Conservation (phyloP, 106 monocot genomes). For the Dendrobium huoshanense region DNA sequence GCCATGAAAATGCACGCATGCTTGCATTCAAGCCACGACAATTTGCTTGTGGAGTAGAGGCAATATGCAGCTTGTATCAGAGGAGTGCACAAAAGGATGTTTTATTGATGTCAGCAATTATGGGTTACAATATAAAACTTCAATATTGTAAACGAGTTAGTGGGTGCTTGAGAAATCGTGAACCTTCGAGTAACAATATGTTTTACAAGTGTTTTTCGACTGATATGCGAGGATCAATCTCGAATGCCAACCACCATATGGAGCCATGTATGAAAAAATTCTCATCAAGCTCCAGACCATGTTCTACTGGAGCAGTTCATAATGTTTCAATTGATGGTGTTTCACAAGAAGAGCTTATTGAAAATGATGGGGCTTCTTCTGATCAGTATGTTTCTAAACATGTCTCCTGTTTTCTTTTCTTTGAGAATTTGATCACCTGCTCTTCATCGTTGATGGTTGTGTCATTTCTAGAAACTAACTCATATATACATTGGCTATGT, state of each 20-base stretch:
- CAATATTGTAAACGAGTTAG: conserved; percentile 28
- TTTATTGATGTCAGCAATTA: conserved; percentile 8
- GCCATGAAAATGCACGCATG: background rate
- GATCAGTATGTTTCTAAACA: conserved; percentile 44
- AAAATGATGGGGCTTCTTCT: conserved; percentile 27
- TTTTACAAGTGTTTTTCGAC: conserved; percentile 42
- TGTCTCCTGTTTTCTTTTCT: background rate
- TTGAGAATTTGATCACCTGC: background rate
- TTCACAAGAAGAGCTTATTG: conserved; percentile 36
- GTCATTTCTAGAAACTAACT: background rate
- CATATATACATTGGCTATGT: background rate
- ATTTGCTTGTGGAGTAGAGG: background rate
- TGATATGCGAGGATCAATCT: conserved; percentile 25
- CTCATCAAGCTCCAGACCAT: conserved; percentile 18
- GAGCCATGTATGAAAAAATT: conserved; percentile 30
- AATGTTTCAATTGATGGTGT: conserved; percentile 51
- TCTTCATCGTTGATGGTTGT: background rate
- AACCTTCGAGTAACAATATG: conserved; percentile 39
- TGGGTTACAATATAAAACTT: conserved; percentile 17
- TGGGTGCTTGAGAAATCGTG: conserved; percentile 37
- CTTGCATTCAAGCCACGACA: background rate
- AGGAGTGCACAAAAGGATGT: conserved; percentile 7
- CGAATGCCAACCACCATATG: conserved; percentile 16
- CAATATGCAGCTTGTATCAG: background rate
- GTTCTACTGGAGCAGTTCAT: conserved; percentile 45